Evolutionary conservation across 2,329 filamentous ascomycete genomes (phyloP).

Genomic region (Ascomycota sp.): DNA sequence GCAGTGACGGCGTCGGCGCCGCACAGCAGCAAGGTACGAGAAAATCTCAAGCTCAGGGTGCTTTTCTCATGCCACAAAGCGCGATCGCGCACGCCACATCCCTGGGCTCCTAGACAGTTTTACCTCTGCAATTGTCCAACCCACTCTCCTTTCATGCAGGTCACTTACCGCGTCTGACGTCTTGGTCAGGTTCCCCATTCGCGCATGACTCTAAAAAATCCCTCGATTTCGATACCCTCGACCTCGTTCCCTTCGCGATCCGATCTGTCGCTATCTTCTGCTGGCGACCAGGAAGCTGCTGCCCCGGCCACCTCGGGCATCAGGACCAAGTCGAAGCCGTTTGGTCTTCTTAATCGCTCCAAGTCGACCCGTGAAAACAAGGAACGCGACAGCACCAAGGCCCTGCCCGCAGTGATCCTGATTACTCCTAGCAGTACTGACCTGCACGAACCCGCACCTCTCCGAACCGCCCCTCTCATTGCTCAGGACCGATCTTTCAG

Average conservation of each 20-base stretch:
- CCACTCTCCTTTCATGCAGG: neutral
- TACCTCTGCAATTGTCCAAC: neutral
- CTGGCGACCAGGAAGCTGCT: constrained; percentile 23
- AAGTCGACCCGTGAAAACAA: constrained; percentile 32
- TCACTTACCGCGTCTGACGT: constrained; percentile 3
- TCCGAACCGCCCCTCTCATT: constrained; percentile 44
- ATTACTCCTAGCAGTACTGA: constrained; percentile 9
- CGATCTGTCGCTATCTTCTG: constrained; percentile 29
- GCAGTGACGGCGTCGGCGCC: constrained; percentile 10
- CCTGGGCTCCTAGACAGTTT: neutral
- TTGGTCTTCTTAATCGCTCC: constrained; percentile 29
- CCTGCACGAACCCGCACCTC: constrained; percentile 11
- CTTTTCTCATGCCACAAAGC: constrained; percentile 1
- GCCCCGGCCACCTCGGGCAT: constrained; percentile 16
- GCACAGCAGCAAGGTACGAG: constrained; percentile 14
- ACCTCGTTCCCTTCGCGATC: constrained; percentile 25
- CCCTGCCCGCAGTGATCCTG: constrained; percentile 9
- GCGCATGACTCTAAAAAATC: constrained; percentile 12
- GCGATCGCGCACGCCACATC: constrained; percentile 1
- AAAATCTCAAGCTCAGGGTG: neutral
- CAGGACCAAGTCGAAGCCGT: constrained; percentile 33
- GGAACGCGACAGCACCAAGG: constrained; percentile 20
- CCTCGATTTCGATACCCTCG: constrained; percentile 18
- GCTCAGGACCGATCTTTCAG: constrained; percentile 46
- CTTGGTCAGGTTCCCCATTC: constrained; percentile 8